Evolutionary conservation across 352 stramenopile genomes (phyloP), one percentile per base, ranked within the genome.

Genomic region (Plasmopara muralis): DNA sequence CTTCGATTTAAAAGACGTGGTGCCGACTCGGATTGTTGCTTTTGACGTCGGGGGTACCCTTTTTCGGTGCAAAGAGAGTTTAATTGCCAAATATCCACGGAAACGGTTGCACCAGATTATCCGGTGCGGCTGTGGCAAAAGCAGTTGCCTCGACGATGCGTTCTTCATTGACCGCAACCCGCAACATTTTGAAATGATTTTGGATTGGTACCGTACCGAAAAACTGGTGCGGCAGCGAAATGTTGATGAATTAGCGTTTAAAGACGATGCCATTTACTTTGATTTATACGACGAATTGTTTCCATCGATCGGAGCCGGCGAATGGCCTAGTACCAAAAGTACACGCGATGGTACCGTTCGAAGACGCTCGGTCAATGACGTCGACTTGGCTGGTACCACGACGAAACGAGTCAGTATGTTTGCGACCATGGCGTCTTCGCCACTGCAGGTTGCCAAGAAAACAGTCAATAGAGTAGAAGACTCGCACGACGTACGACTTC

Each of bases 131-230:
- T 87, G 74, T 35, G 74, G 59, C 18, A 71, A 64, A 42, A 75
- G 50, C 53, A 65, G 44, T 53, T 83, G 57, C 46, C 48, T 60
- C 34, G 62, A 58, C 18, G 63, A 74, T 16, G 75, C 74, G 8
- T 82, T 84, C 57, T 88, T 78, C 40, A 82, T 90, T 34, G 77
- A 90, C 48, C 73, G 80, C 30, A 90, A 86, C 47, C 74, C 80
- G 15, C 64, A 72, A 34, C 66, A 85, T 41, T 90, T 90, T 50
- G 72, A 83, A 37, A 62, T 82, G 52, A 74, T 90, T 25, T 59
- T 90, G 16, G 80, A 90, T 48, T 90, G 74, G 74, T 90, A 90
- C 50, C 72, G 77, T 29, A 85, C 74, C 2, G 74, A 66, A 0
- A 79, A 70, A 33, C 61, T 72, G 9, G 50, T 72, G n/a, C 47